Evolutionary conservation across 2,329 filamentous ascomycete species (phyloP), one percentile per base, ranked within the genome.

Genomic region (Rutstroemia sp.): DNA sequence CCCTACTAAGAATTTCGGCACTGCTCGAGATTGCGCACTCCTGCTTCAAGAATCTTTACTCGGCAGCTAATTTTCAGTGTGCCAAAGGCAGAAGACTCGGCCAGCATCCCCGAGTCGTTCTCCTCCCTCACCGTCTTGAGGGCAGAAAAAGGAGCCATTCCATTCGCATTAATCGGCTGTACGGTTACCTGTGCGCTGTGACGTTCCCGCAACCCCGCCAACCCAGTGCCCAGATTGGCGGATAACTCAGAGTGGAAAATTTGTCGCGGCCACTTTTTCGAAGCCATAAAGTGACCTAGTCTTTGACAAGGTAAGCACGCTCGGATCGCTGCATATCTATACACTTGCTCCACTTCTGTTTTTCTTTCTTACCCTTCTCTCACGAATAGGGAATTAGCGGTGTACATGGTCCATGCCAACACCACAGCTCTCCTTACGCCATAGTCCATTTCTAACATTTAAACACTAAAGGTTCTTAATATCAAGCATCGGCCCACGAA

Each of bases 201-300:
- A 58, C 57, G 65, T 62, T 62, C 61, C 60, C 47, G 47, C 53
- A 56, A n/a, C 53, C 53, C 44, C 53, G 39, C 47, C 49, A 59
- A 62, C 59, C 64, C 64, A 58, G 59, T 53, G 63, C 52, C 65
- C 64, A 59, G 57, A 64, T 65, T 67, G 61, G 64, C 62, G 64
- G 62, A 61, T 63, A 63, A 56, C 47, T 57, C 49, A 56, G 62
- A 54, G 55, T 63, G 50, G 59, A 54, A 62, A 61, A 61, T 57
- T 60, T 14, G 9, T 38, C 14, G 34, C 41, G 25, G 49, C 18
- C 25, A 30, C 16, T 41, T 38, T 30, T 55, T 49, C 44, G 46
- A 44, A 55, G 46, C 46, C 47, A 21, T 55, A 55, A 25, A 45
- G 25, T 23, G 46, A 41, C 25, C 38, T 38, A 44, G 46, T 51